Conservation (phyloP, 805 yeast species). For the Wickerhamiella domercqiae region DNA sequence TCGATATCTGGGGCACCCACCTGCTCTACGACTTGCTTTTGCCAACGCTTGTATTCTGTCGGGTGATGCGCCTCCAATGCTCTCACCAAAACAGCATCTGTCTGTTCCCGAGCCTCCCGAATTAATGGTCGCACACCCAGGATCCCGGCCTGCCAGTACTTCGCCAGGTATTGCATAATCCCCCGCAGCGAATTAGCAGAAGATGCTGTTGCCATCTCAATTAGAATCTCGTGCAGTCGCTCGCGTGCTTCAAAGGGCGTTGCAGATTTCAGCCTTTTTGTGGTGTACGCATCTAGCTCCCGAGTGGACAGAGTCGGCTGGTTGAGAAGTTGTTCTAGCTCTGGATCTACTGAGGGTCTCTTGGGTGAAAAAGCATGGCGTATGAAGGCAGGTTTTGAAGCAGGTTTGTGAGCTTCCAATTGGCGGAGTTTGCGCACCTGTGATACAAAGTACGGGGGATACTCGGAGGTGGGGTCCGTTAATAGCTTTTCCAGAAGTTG, state of each 20-base stretch:
- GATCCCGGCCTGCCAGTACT: slow-evolving; percentile 18
- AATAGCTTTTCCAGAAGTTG: neutral
- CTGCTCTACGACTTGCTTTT: slow-evolving; percentile 13
- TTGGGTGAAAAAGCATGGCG: neutral
- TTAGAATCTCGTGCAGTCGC: slow-evolving; percentile 11
- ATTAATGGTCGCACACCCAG: slow-evolving; percentile 15
- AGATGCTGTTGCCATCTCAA: slow-evolving; percentile 14
- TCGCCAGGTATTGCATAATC: slow-evolving; percentile 17
- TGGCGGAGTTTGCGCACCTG: neutral
- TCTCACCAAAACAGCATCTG: slow-evolving; percentile 13
- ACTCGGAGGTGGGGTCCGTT: neutral
- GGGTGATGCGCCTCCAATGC: slow-evolving; percentile 17
- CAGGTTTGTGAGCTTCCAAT: neutral
- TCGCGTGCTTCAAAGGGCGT: slow-evolving; percentile 9
- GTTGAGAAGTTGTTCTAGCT: slow-evolving; percentile 7
- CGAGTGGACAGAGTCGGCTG: slow-evolving; percentile 12
- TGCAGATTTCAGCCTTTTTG: slow-evolving; percentile 5
- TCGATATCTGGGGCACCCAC: slow-evolving; percentile 18
- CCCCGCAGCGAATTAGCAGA: slow-evolving; percentile 16
- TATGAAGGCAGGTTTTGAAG: neutral
- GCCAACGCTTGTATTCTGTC: slow-evolving; percentile 12
- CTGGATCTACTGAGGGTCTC: slow-evolving; percentile 2
- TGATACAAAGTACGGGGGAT: neutral
- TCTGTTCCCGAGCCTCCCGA: slow-evolving; percentile 16
- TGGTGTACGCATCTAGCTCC: slow-evolving; percentile 17